Evolutionary conservation across 768 basidiomycete genomes (phyloP).

Genomic region (Panus rudis): DNA sequence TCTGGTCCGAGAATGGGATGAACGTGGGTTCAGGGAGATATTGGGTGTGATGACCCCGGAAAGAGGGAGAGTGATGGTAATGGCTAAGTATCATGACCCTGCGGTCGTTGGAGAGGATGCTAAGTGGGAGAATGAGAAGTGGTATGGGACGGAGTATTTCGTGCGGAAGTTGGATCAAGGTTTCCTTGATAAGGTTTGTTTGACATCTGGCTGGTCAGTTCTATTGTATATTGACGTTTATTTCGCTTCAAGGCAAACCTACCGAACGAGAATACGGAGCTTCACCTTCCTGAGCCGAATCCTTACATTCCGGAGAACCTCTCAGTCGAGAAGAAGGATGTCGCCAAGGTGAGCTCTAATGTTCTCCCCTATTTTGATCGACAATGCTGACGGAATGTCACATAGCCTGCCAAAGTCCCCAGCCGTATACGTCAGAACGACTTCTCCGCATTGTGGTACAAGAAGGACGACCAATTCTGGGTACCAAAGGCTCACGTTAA

Average conservation of each 20-base stretch:
- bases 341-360: constrained; percentile 16
- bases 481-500: constrained; percentile 39
- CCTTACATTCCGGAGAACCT: constrained; percentile 43
- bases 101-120: constrained; percentile 14
- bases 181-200: constrained; percentile 27
- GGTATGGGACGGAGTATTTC: constrained; percentile 45
- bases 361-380: no score
- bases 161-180: constrained; percentile 25
- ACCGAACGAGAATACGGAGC: constrained; percentile 22
- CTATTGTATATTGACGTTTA: background rate
- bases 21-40: constrained; percentile 13
- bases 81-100: constrained; percentile 29
- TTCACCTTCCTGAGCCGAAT: constrained; percentile 41
- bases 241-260: constrained; percentile 7
- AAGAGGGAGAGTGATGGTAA: constrained; percentile 33
- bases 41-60: constrained; percentile 20
- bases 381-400: background rate
- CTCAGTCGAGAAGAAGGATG: constrained; percentile 33
- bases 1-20: constrained; percentile 16
- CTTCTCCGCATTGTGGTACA: constrained; percentile 41
- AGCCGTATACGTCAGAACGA: constrained; percentile 29
- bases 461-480: constrained; percentile 55
- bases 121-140: constrained; percentile 34
- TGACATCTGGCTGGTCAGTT: background rate
- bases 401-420: constrained; percentile 33